Base-by-base conservation (phyloP, 2,329 filamentous ascomycete genomes). In the Talaromyces verruculosus region DNA sequence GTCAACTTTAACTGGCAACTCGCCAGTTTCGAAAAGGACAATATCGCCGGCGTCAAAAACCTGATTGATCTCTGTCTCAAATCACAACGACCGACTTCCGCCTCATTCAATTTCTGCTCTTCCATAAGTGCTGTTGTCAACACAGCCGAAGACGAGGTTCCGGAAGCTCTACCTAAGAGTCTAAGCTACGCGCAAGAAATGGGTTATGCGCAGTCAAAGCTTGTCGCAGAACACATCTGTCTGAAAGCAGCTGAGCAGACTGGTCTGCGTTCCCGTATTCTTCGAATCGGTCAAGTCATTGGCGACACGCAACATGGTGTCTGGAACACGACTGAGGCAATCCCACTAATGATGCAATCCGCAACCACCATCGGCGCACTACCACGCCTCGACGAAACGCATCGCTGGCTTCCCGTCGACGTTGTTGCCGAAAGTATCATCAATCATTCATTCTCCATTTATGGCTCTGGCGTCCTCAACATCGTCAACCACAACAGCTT, bases 1-100 rank as follows among this genome's bases (percentile, higher is more conserved):
- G 88, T 89, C 19, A 89, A 89, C 74, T 89, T 89, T 77, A 84
- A 82, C 30, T 78, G 87, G 63, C 81, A 82, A 3, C 77, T 89
- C 0, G 76, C 75, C 45, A 85, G 82, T 67, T 89, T 89, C 69
- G 81, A 81, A 58, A 79, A 79, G 45, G 82, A 85, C 22, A 83
- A 84, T 68, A 82, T 88, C 37, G 75, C 78, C 3, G 83, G 80
- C 33, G 75, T 85, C 11, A 75, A 75, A 10, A 81, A 87, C 67
- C 69, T 78, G 13, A 74, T 80, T 47, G 71, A 77, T 61, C 71
- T 81, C 15, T 79, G 75, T 55, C 73, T 81, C 0, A 71, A 70
- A 47, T 69, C 74, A 2, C 69, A 72, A 25, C 67, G 72, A 8
- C 62, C 51, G 7, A 67, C 66, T 0, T 77, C 78, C 3, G 77